These are phyloP conservation scores for Boletus vinaceobasis DNA, from an alignment of 768 basidiomycete species.

Conservation along the genomic window DNA sequence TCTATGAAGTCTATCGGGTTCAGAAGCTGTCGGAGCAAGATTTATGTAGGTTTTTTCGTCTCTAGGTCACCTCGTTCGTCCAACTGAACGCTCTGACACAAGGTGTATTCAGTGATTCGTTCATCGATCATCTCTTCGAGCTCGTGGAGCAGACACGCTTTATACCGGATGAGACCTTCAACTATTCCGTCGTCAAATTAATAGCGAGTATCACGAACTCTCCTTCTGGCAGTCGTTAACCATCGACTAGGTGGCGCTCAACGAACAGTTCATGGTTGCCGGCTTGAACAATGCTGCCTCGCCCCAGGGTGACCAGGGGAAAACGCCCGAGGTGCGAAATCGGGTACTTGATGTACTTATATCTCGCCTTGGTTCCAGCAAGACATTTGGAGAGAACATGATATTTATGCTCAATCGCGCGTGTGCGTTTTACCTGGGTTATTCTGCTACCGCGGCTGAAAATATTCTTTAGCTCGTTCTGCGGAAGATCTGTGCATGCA, in stretches of 20 bases:
- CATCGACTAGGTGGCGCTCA: constrained; percentile 73
- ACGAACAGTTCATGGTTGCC: constrained; percentile 98
- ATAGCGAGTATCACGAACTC: constrained; percentile 53
- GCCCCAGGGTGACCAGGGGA: constrained; percentile 22
- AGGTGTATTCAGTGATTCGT: constrained; percentile 80
- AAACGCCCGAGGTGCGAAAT: constrained; percentile 54
- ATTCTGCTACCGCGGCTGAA: constrained; percentile 5
- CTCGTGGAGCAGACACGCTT: constrained; percentile 89
- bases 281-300: constrained; percentile 41
- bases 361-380: constrained; percentile 79
- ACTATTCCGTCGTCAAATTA: constrained; percentile 93
- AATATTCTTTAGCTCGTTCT: constrained; percentile 59
- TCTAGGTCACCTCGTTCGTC: not conserved
- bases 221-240: constrained; percentile 5
- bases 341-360: constrained; percentile 80
- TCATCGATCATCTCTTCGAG: constrained; percentile 88
- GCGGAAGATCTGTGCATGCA: constrained; percentile 95
- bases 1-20: constrained; percentile 93
- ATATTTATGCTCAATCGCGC: constrained; percentile 99
- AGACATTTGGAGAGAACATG: constrained; percentile 97
- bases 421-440: constrained; percentile 48
- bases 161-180: constrained; percentile 88
- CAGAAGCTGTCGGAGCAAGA: constrained; percentile 79
- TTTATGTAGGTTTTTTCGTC: constrained; percentile 53
- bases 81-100: constrained; percentile 29